Evolutionary conservation across 1,284 basidiomycete species (phyloP).

Genomic region (Rugosomyces carneus): DNA sequence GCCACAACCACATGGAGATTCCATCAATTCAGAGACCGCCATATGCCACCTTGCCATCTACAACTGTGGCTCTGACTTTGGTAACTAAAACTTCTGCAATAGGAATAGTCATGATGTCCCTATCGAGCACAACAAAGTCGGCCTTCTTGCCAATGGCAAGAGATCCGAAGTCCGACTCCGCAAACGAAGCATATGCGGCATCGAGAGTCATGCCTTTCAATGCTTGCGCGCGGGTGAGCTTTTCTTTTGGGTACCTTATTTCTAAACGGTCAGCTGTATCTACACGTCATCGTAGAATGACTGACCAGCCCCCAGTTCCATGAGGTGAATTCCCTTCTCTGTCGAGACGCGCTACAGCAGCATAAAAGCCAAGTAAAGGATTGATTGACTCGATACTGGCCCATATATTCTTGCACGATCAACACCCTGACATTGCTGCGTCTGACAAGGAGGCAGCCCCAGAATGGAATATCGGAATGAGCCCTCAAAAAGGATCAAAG

Average conservation of each 20-base stretch:
- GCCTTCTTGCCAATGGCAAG: constrained; percentile 73
- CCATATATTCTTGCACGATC: constrained; percentile 34
- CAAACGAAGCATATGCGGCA: constrained; percentile 82
- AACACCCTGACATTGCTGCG: constrained; percentile 25
- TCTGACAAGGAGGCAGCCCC: constrained; percentile 5
- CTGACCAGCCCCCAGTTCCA: no score
- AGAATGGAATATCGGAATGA: constrained; percentile 30
- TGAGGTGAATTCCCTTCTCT: no score
- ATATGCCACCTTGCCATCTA: constrained; percentile 68
- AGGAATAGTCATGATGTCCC: constrained; percentile 69
- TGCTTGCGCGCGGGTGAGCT: constrained; percentile 69
- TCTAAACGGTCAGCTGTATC: no score
- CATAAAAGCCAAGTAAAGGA: no score
- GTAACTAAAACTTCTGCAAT: constrained; percentile 41
- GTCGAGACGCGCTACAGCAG: no score
- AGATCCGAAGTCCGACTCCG: constrained; percentile 64
- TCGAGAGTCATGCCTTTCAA: constrained; percentile 84
- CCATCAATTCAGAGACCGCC: constrained; percentile 28
- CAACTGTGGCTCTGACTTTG: constrained; percentile 35
- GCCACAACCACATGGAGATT: neutral
- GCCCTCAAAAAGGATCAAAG: constrained; percentile 35
- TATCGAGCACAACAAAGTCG: constrained; percentile 79
- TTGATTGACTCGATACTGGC: no score
- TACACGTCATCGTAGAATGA: no score
- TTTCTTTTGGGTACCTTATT: constrained; percentile 63